Percentiles rank a stretch among this genome's conserved stretches.
These are phyloP conservation scores for Zymoseptoria brevis DNA, from an alignment of 2,329 filamentous ascomycete species.

Conservation along the genomic window DNA sequence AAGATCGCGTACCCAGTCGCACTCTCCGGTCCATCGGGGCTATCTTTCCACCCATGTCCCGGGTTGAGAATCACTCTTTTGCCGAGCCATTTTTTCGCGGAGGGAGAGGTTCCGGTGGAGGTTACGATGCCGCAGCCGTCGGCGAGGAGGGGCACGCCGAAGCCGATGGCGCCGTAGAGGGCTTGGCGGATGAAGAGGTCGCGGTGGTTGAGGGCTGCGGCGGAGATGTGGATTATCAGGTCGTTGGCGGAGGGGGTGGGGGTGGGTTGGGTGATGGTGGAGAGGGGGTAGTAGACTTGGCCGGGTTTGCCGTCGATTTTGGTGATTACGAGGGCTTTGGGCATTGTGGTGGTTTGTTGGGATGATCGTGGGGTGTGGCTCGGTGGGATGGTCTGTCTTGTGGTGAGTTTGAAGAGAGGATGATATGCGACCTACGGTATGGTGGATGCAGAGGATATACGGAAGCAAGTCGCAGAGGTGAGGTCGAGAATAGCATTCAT, in stretches of 20 bases:
- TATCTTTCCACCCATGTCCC: constrained; percentile 65
- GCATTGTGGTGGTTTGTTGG: constrained; percentile 31
- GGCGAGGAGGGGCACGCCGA: constrained; percentile 68
- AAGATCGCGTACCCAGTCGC: constrained; percentile 52
- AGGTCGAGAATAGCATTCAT: background rate
- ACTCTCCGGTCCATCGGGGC: constrained; percentile 65
- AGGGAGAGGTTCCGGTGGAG: constrained; percentile 48
- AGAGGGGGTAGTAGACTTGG: constrained; percentile 70
- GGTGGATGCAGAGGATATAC: background rate
- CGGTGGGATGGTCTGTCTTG: background rate
- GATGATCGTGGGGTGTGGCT: background rate
- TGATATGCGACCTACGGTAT: background rate
- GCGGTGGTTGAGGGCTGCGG: constrained; percentile 85
- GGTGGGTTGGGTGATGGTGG: constrained; percentile 52
- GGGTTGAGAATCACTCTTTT: constrained; percentile 74
- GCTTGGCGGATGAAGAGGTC: constrained; percentile 91
- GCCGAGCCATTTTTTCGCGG: constrained; percentile 49
- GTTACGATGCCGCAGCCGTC: constrained; percentile 75
- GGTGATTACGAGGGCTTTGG: constrained; percentile 54
- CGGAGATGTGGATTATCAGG: constrained; percentile 66
- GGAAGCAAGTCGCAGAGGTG: background rate
- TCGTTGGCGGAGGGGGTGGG: constrained; percentile 53
- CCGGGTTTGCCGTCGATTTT: constrained; percentile 76
- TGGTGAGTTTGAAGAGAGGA: background rate
- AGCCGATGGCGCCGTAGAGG: constrained; percentile 79